Conservation (phyloP, 768 basidiomycete species). For the Hypsizygus marmoreus region DNA sequence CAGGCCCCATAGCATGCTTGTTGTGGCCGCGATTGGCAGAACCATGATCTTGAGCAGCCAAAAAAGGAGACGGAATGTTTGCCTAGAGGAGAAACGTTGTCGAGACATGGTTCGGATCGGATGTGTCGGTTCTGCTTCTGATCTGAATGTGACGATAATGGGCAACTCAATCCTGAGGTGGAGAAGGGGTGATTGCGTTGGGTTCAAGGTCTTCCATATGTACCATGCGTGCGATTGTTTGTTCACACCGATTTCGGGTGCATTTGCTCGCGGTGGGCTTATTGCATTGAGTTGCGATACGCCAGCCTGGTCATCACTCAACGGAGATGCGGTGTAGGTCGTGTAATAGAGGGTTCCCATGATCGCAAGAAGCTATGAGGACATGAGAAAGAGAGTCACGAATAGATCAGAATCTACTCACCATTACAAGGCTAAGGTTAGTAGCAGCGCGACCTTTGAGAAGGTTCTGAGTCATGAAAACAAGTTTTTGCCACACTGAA, state of each 20-base stretch:
- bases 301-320: conserved; percentile 27
- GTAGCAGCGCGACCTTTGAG: conserved; percentile 71
- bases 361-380: conserved; percentile 68
- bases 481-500: conserved; percentile 46
- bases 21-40: conserved; percentile 81
- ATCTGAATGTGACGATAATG: conserved; percentile 67
- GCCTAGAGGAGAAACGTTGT: conserved; percentile 46
- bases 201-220: conserved; percentile 81
- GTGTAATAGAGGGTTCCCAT: conserved; percentile 76
- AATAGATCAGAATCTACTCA: conserved; percentile 31
- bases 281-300: conserved; percentile 33
- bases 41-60: conserved; percentile 84
- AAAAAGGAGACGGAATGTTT: conserved; percentile 57
- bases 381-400: conserved; percentile 6
- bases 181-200: conserved; percentile 60
- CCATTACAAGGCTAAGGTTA: conserved; percentile 80
- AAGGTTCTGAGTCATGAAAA: conserved; percentile 42
- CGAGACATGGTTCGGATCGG: conserved; percentile 27
- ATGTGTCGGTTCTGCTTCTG: conserved; percentile 31
- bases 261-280: conserved; percentile 30
- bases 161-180: conserved; percentile 85
- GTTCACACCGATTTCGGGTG: conserved; percentile 17
- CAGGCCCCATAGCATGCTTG: conserved; percentile 69
- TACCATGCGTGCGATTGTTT: conserved; percentile 55
- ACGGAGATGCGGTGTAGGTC: conserved; percentile 53